phyloP scores from a whole-genome alignment of 352 stramenopile genomes.

The Pythium grandisporangium region DNA sequence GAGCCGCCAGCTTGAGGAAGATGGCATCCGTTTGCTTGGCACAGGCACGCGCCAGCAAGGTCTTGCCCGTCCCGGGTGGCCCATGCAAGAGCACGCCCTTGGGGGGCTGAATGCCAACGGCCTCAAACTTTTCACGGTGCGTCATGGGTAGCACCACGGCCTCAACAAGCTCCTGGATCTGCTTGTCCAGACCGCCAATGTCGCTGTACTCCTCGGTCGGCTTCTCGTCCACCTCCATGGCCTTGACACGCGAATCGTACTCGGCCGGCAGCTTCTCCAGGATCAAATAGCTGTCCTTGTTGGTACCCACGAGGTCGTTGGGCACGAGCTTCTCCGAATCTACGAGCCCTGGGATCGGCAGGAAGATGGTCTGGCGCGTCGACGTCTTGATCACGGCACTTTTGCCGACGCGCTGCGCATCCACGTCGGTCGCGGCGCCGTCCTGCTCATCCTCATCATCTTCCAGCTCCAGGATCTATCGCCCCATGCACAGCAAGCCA shows the following conservation, averaged over 20 bases:
- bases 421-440: constrained; percentile 88
- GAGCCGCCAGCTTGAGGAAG: constrained; percentile 97
- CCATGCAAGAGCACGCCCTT: constrained; percentile 97
- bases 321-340: constrained; percentile 92
- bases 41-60: constrained; percentile 95
- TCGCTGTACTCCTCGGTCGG: constrained; percentile 93
- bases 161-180: constrained; percentile 99
- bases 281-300: constrained; percentile 99
- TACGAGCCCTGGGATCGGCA: constrained; percentile 97
- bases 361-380: constrained; percentile 97
- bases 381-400: constrained; percentile 98
- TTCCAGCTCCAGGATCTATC: constrained; percentile 68
- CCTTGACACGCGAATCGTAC: constrained; percentile 98
- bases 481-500: no score
- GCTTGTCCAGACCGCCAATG: constrained; percentile 96
- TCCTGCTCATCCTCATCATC: constrained; percentile 94
- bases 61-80: constrained; percentile 97
- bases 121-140: constrained; percentile 96
- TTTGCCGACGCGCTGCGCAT: constrained; percentile 87
- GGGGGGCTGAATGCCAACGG: constrained; percentile 93
- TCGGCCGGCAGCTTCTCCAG: constrained; percentile 97
- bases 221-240: constrained; percentile 96
- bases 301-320: constrained; percentile 97
- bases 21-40: constrained; percentile 98
- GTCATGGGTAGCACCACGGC: constrained; percentile 98